These are phyloP conservation scores for Penicillium parvum DNA, from an alignment of 495 filamentous ascomycete species.

Conservation along the genomic window DNA sequence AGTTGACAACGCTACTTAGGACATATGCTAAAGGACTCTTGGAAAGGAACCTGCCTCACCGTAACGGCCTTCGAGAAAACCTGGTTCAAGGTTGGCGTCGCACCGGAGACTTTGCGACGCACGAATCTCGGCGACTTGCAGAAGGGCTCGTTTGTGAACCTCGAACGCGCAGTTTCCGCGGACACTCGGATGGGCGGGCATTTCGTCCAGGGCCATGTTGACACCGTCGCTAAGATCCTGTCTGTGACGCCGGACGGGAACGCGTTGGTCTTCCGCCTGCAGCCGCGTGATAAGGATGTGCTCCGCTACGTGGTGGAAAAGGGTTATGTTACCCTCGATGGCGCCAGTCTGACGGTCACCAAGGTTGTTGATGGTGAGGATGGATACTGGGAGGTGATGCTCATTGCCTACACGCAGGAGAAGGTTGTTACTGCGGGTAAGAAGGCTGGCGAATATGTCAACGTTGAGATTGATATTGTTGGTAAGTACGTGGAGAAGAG, in stretches of 20 bases:
- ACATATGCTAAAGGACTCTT: slow-evolving; percentile 7
- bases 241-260: slow-evolving; percentile 74
- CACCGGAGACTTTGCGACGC: slow-evolving; percentile 92
- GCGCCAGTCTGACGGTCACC: slow-evolving; percentile 92
- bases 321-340: slow-evolving; percentile 92
- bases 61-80: slow-evolving; percentile 67
- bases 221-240: slow-evolving; percentile 73
- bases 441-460: slow-evolving; percentile 78
- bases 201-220: slow-evolving; percentile 88
- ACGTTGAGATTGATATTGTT: slow-evolving; percentile 97
- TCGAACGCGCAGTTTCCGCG: slow-evolving; percentile 86
- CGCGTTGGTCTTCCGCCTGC: slow-evolving; percentile 77
- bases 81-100: slow-evolving; percentile 88
- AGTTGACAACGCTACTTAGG: not conserved
- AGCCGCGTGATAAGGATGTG: slow-evolving; percentile 60
- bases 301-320: slow-evolving; percentile 91
- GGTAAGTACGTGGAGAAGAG: slow-evolving; percentile 99
- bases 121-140: slow-evolving; percentile 80
- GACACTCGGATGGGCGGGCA: slow-evolving; percentile 77
- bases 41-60: slow-evolving; percentile 76
- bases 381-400: slow-evolving; percentile 96
- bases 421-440: slow-evolving; percentile 81
- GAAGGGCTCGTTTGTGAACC: slow-evolving; percentile 64
- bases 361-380: slow-evolving; percentile 65
- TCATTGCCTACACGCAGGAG: slow-evolving; percentile 97